Percentiles rank a stretch among this genome's conserved stretches.
Conservation (phyloP, 1,284 basidiomycete genomes). For the Ustilago loliicola region DNA sequence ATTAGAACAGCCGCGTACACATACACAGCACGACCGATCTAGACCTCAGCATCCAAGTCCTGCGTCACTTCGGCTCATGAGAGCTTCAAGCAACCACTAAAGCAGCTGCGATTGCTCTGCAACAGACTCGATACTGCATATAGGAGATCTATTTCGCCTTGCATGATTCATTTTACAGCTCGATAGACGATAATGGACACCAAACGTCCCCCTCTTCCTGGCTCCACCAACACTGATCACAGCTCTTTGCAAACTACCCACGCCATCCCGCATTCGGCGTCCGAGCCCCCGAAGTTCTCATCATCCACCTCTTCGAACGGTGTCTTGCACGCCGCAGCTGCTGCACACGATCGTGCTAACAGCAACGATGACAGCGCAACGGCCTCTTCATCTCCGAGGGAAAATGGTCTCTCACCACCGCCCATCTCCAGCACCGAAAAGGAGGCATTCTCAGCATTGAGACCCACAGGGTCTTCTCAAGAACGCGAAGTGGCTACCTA, state of each 20-base stretch:
- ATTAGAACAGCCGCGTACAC: too few species aligned
- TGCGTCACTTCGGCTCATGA: not conserved
- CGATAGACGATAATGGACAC: conserved; percentile 13
- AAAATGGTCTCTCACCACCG: conserved; percentile 9
- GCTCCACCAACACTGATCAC: conserved; percentile 2
- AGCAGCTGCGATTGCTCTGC: not conserved
- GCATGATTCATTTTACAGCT: not conserved
- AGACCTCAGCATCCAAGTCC: too few species aligned
- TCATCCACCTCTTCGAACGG: not conserved
- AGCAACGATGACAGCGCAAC: not conserved
- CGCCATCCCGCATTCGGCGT: conserved; percentile 33
- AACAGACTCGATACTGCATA: not conserved
- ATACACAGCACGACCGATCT: too few species aligned
- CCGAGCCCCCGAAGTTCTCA: conserved; percentile 23
- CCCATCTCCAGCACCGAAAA: conserved; percentile 11
- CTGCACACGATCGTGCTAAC: too few species aligned
- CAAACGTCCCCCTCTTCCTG: conserved; percentile 6
- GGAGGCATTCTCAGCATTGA: conserved; percentile 23
- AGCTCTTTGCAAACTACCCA: conserved; percentile 21
- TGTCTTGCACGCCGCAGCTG: not conserved
- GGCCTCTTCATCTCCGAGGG: not conserved
- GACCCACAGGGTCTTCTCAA: conserved; percentile 12
- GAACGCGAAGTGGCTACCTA: conserved; percentile 23
- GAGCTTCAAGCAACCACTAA: not conserved
- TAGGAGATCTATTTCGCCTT: not conserved